Evolutionary conservation across 2,329 filamentous ascomycete genomes (phyloP), one percentile per base, ranked within the genome.

Genomic region (Trichophyton verrucosum): DNA sequence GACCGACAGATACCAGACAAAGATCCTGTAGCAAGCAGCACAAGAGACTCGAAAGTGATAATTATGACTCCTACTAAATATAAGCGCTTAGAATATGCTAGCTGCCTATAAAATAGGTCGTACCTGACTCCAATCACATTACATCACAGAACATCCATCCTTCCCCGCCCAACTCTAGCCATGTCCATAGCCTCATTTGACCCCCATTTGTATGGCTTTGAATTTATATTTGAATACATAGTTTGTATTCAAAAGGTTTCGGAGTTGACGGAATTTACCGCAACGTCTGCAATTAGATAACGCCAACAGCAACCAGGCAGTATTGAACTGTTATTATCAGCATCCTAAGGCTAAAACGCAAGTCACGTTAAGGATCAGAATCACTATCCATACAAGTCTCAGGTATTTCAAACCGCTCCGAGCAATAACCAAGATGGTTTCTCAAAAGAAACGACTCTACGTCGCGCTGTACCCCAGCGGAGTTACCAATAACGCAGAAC

Each of bases 381-480:
- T 15, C 11, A 44, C 40, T 6, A n/a, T 8, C 15, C n/a, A n/a
- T 17, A n/a, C 13, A 7, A 44, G 40, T 5, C 15, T 13, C 5
- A 13, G 15, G 38, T 8, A 4, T 42, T n/a, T 13, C 38, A 42
- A 42, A n/a, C 38, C 11, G 6, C 5, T 11, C 15, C 2, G 11
- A n/a, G 13, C 3, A 44, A 17, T 7, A 44, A 17, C 40, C 40
- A 17, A 1, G 7, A 51, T 51, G 46, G 17, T 51, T 8, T 22
- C 20, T 9, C 17, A 40, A 24, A 60, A 70, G 62, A 67, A 68
- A 9, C 65, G 71, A 9, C 67, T 73, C 7, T 72, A 73, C 57
- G 62, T 72, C 57, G 70, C 69, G 7, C 62, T 73, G 0, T 72
- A 72, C 40, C 70, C 68, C 1, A 69, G 67, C 46, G 68, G 69